These are phyloP conservation scores for Saccharomycopsis schoenii DNA, from an alignment of 805 yeast genomes.

Conservation along the genomic window DNA sequence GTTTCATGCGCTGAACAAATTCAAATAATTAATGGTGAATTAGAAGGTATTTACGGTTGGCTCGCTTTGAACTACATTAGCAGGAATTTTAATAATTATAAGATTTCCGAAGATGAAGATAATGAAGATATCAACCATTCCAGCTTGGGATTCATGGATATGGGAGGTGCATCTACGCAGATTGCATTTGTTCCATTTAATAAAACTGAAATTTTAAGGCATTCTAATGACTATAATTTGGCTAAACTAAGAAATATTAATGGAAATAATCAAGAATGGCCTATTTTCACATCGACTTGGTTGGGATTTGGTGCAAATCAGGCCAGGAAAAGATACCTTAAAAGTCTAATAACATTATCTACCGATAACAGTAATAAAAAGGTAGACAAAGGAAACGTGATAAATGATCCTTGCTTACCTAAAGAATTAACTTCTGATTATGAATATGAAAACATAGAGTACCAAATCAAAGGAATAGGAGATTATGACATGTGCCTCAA, in stretches of 20 bases:
- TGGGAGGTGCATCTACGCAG: slow-evolving; percentile 99
- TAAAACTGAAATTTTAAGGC: slow-evolving; percentile 47
- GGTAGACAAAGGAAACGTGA: slow-evolving; percentile 4
- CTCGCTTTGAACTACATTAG: slow-evolving; percentile 77
- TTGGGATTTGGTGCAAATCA: slow-evolving; percentile 96
- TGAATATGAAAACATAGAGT: slow-evolving; percentile 32
- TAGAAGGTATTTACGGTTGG: slow-evolving; percentile 97
- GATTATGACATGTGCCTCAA: slow-evolving; percentile 64
- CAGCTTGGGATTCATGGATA: slow-evolving; percentile 93
- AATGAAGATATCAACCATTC: slow-evolving; percentile 28
- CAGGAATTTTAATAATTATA: slow-evolving; percentile 44
- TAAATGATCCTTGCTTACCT: slow-evolving; percentile 79
- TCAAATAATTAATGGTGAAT: slow-evolving; percentile 84
- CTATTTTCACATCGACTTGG: slow-evolving; percentile 92
- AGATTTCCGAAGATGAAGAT: slow-evolving; percentile 23
- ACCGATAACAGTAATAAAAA: slow-evolving; percentile 21
- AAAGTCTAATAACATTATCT: slow-evolving; percentile 43
- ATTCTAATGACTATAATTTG: slow-evolving; percentile 61
- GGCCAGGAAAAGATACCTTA: slow-evolving; percentile 67
- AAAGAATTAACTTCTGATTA: slow-evolving; percentile 40
- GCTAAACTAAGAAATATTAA: slow-evolving; percentile 57
- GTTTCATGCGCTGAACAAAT: slow-evolving; percentile 59
- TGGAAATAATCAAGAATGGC: slow-evolving; percentile 69
- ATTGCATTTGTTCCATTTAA: slow-evolving; percentile 82
- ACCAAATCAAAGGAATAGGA: slow-evolving; percentile 64